Conservation (phyloP, 306 rosid species). For the Sicyos edulis region DNA sequence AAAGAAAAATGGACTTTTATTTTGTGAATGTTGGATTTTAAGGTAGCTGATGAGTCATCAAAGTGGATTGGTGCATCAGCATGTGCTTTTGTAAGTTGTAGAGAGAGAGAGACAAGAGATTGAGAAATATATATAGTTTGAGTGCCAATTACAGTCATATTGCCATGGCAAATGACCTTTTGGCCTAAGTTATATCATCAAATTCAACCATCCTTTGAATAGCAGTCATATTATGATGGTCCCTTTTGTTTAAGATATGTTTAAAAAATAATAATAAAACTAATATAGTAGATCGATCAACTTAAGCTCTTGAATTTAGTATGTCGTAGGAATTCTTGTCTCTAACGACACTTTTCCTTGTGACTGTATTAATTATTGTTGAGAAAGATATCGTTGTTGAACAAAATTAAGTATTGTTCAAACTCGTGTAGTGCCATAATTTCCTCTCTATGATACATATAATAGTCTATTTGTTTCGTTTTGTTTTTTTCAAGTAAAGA, state of each 20-base stretch:
- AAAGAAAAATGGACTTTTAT: background rate
- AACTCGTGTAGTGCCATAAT: no score
- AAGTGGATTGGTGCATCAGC: constrained; percentile 19
- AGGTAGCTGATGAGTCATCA: background rate
- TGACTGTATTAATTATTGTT: no score
- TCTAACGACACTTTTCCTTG: no score
- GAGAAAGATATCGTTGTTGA: no score
- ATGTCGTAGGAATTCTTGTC: background rate
- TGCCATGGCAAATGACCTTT: constrained; percentile 9
- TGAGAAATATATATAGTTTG: no score
- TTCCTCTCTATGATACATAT: background rate
- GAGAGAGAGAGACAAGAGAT: background rate
- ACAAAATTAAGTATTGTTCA: no score
- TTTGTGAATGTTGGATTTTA: background rate
- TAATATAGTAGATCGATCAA: no score
- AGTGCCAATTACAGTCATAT: constrained; percentile 15
- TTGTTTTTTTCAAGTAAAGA: no score
- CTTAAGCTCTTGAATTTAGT: background rate
- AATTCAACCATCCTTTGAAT: background rate
- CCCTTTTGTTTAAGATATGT: background rate
- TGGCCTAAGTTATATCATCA: background rate
- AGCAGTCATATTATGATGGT: background rate
- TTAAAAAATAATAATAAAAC: no score
- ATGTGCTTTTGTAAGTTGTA: constrained; percentile 15
- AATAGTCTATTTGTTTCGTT: background rate